phyloP scores from a whole-genome alignment of 768 basidiomycete species.

The Suillus occidentalis region DNA sequence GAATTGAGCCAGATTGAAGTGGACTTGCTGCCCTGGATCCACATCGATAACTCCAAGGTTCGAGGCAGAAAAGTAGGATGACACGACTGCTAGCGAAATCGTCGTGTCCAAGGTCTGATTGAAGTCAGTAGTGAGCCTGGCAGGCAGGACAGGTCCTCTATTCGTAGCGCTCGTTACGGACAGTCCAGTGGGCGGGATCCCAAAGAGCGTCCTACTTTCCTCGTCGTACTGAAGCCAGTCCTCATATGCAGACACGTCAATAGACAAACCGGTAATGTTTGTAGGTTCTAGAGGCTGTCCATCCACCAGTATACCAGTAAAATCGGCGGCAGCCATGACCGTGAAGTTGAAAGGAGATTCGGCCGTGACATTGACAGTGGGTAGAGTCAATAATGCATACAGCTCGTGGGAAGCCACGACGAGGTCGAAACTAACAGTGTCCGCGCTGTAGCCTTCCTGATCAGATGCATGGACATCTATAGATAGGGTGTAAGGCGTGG shows the following conservation, averaged over 20 bases:
- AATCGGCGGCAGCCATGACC: constrained; percentile 56
- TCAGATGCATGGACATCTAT: constrained; percentile 72
- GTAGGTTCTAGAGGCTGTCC: constrained; percentile 53
- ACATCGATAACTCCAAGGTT: constrained; percentile 57
- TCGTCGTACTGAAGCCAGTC: constrained; percentile 64
- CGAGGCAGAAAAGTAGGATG: constrained; percentile 68
- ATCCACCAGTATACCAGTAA: constrained; percentile 63
- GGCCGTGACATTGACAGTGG: constrained; percentile 71
- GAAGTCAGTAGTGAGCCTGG: constrained; percentile 60
- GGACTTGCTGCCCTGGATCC: constrained; percentile 48
- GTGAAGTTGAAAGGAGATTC: constrained; percentile 52
- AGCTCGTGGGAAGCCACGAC: constrained; percentile 71
- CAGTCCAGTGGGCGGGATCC: constrained; percentile 54
- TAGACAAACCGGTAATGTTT: constrained; percentile 54
- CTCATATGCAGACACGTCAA: constrained; percentile 59
- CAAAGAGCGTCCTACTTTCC: constrained; percentile 56
- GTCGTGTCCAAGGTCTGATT: constrained; percentile 68
- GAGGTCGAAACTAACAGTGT: constrained; percentile 59
- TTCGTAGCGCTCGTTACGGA: constrained; percentile 24
- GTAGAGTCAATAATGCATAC: constrained; percentile 46
- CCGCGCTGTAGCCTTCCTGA: constrained; percentile 67
- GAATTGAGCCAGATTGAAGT: constrained; percentile 54
- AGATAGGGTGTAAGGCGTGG: constrained; percentile 43
- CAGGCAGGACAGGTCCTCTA: constrained; percentile 47
- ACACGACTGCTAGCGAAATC: constrained; percentile 63